These are phyloP conservation scores for Sporothrix brunneoviolacea DNA, from an alignment of 2,329 filamentous ascomycete genomes.

Conservation along the genomic window DNA sequence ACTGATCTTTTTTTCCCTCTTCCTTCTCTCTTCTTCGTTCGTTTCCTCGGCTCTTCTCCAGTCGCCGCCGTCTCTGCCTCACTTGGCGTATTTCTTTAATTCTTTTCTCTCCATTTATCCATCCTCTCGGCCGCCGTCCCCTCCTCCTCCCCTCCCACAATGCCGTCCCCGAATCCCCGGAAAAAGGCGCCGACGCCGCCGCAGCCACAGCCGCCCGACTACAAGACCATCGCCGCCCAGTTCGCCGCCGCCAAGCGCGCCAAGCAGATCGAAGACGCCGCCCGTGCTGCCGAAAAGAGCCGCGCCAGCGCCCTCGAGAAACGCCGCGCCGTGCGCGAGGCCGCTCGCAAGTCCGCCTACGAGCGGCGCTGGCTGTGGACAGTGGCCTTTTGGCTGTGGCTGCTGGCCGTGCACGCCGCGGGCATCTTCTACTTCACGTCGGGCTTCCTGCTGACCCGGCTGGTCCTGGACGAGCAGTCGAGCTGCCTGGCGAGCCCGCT, in stretches of 20 bases:
- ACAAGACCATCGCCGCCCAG: conserved; percentile 46
- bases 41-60: neutral
- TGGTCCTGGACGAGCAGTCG: conserved; percentile 72
- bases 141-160: neutral
- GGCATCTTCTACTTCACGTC: conserved; percentile 91
- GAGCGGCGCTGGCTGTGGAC: conserved; percentile 51
- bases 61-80: no score
- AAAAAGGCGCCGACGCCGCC: conserved; percentile 18
- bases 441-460: conserved; percentile 84
- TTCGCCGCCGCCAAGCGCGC: conserved; percentile 47
- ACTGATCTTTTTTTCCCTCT: neutral
- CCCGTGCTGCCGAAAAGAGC: conserved; percentile 15
- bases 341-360: conserved; percentile 41
- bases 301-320: conserved; percentile 33
- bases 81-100: neutral
- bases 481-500: conserved; percentile 64
- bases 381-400: conserved; percentile 61
- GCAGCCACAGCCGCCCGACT: conserved; percentile 30
- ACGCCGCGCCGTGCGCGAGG: conserved; percentile 41
- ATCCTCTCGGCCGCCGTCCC: neutral
- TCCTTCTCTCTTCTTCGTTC: neutral
- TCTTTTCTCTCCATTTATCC: neutral
- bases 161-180: conserved; percentile 20
- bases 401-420: conserved; percentile 66
- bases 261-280: conserved; percentile 36